Percentiles rank a stretch among this genome's conserved stretches.
Conservation (phyloP, 306 rosid species). For the Cicer bijugum region DNA sequence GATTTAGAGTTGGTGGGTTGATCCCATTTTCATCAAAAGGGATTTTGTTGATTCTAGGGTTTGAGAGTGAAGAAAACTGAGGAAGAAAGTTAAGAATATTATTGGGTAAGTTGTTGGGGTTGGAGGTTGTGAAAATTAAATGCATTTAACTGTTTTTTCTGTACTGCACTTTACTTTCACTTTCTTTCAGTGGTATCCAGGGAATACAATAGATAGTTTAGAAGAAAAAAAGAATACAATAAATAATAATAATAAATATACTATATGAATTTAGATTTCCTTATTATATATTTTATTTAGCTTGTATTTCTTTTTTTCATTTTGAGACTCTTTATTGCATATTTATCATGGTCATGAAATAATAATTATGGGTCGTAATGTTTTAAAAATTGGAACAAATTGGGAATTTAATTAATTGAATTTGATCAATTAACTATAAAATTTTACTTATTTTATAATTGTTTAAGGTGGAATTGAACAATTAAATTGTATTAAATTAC, state of each 20-base stretch:
- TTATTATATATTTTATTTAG: too few relatives aligned
- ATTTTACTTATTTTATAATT: too few relatives aligned
- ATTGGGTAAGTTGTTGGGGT: slow-evolving; percentile 54
- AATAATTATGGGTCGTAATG: too few relatives aligned
- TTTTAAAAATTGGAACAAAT: too few relatives aligned
- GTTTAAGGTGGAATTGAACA: too few relatives aligned
- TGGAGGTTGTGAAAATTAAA: slow-evolving; percentile 82
- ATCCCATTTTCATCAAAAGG: slow-evolving; percentile 59
- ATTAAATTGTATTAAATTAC: too few relatives aligned
- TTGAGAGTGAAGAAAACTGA: slow-evolving; percentile 53
- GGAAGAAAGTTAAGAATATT: slow-evolving; percentile 71
- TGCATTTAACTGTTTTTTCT: slow-evolving; percentile 57
- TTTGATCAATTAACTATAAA: too few relatives aligned
- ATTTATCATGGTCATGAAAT: slow-evolving; percentile 9
- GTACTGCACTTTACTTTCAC: slow-evolving; percentile 57
- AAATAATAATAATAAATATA: too few relatives aligned
- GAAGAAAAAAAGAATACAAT: neutral
- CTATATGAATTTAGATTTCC: too few relatives aligned
- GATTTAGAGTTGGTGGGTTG: slow-evolving; percentile 49
- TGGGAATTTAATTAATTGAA: too few relatives aligned
- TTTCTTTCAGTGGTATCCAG: slow-evolving; percentile 27
- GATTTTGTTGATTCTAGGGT: slow-evolving; percentile 63
- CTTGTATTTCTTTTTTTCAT: neutral
- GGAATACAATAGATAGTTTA: neutral
- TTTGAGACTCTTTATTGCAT: slow-evolving; percentile 14